Evolutionary conservation across 306 rosid genomes (phyloP).

Genomic region (Fragaria ananassa): DNA sequence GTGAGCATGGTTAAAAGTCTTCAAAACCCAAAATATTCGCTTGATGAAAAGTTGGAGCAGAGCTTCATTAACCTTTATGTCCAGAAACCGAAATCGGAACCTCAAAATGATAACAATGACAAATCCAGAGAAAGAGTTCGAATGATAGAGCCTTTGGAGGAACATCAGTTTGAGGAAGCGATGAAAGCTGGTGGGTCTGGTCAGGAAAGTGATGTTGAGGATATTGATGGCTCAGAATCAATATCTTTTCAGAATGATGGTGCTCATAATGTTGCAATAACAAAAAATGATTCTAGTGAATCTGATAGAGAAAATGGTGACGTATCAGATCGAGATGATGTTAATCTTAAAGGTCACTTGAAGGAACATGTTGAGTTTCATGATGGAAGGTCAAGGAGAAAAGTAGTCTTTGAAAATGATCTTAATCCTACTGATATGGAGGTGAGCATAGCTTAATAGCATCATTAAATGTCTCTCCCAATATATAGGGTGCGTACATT

Average conservation of each 20-base stretch:
- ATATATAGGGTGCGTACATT: too few relatives aligned
- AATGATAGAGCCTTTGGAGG: conserved; percentile 31
- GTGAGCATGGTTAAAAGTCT: conserved; percentile 76
- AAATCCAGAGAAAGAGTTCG: conserved; percentile 28
- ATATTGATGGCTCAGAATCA: conserved; percentile 36
- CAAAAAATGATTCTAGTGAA: conserved; percentile 22
- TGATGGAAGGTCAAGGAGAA: conserved; percentile 76
- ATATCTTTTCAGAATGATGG: conserved; percentile 50
- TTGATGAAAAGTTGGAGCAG: conserved; percentile 78
- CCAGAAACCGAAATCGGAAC: conserved; percentile 40
- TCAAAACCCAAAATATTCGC: conserved; percentile 69
- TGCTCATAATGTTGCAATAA: conserved; percentile 17
- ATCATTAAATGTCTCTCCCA: not conserved
- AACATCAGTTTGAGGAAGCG: conserved; percentile 28
- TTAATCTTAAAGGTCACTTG: conserved; percentile 32
- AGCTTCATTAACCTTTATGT: conserved; percentile 56
- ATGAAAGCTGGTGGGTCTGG: conserved; percentile 28
- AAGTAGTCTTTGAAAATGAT: conserved; percentile 60
- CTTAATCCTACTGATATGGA: conserved; percentile 39
- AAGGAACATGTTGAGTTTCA: conserved; percentile 68
- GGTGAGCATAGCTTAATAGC: conserved; percentile 39
- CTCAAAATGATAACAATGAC: conserved; percentile 32
- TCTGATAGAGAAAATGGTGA: conserved; percentile 37
- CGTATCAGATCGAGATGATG: conserved; percentile 28
- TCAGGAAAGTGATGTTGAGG: conserved; percentile 37